These are phyloP conservation scores for Penicillium parvum DNA, from an alignment of 495 filamentous ascomycete species.

Conservation along the genomic window DNA sequence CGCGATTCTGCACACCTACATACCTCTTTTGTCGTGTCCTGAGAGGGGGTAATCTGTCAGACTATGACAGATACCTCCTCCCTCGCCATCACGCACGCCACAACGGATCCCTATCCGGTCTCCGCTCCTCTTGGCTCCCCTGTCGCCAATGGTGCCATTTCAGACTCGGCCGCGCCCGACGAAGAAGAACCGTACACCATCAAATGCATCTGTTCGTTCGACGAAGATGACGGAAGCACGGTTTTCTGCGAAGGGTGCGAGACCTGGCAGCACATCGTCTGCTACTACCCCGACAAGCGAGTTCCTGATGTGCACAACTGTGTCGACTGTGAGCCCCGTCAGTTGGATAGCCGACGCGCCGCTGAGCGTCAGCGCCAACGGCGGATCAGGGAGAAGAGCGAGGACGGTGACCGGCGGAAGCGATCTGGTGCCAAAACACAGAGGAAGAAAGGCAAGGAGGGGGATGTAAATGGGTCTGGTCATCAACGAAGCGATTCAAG, in stretches of 20 bases:
- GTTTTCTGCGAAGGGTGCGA: conserved; percentile 94
- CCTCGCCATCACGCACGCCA: conserved; percentile 58
- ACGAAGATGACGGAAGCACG: conserved; percentile 95
- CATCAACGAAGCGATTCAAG: conserved; percentile 48
- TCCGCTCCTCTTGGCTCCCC: conserved; percentile 49
- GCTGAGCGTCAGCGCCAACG: conserved; percentile 63
- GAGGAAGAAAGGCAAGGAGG: conserved; percentile 65
- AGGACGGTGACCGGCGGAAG: conserved; percentile 61
- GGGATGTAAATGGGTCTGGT: conserved; percentile 34
- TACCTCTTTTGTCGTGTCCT: conserved; percentile 27
- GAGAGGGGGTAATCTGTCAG: conserved; percentile 61
- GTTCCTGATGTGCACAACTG: conserved; percentile 85
- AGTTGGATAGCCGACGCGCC: conserved; percentile 65
- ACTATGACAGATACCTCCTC: conserved; percentile 90
- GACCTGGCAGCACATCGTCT: conserved; percentile 97
- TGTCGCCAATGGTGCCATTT: conserved; percentile 52
- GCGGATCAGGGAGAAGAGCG: conserved; percentile 56
- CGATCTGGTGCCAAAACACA: conserved; percentile 64
- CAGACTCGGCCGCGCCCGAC: conserved; percentile 51
- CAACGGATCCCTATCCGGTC: conserved; percentile 61
- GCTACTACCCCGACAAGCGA: conserved; percentile 75
- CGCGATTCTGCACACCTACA: conserved; percentile 18
- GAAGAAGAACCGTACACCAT: conserved; percentile 94
- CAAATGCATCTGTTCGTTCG: conserved; percentile 90
- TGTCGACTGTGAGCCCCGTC: conserved; percentile 74